phyloP scores from a whole-genome alignment of 768 basidiomycete genomes.

The Termitomyces sp. region DNA sequence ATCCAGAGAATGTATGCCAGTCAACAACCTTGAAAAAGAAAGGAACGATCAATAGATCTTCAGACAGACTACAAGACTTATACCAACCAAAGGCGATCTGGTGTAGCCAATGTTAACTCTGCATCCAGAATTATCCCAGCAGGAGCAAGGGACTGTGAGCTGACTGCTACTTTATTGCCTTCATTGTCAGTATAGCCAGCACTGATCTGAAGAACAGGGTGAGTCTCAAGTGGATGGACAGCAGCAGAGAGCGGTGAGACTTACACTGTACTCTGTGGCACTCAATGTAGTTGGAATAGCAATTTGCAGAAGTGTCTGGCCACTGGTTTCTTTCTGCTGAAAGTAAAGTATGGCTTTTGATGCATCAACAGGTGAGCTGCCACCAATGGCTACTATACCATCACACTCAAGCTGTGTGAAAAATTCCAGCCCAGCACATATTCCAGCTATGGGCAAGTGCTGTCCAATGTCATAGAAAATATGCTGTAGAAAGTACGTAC shows the following conservation, averaged over 20 bases:
- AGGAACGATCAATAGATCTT: slow-evolving; percentile 5
- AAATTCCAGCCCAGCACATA: slow-evolving; percentile 50
- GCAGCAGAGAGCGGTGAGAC: slow-evolving; percentile 13
- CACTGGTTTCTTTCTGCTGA: slow-evolving; percentile 53
- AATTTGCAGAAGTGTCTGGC: slow-evolving; percentile 57
- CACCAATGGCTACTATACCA: slow-evolving; percentile 71
- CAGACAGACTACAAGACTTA: slow-evolving; percentile 1
- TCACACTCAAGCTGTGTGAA: slow-evolving; percentile 61
- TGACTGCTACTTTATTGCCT: slow-evolving; percentile 61
- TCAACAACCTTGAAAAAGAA: slow-evolving; percentile 56
- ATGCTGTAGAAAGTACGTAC: too few relatives aligned
- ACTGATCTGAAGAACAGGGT: slow-evolving; percentile 38
- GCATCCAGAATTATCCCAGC: slow-evolving; percentile 77
- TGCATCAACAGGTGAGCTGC: slow-evolving; percentile 79
- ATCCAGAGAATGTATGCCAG: slow-evolving; percentile 75
- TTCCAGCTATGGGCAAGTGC: slow-evolving; percentile 67
- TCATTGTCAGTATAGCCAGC: slow-evolving; percentile 72
- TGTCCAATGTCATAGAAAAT: slow-evolving; percentile 75
- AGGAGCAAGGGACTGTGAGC: slow-evolving; percentile 56
- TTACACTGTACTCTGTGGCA: slow-evolving; percentile 70
- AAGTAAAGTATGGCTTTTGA: slow-evolving; percentile 70
- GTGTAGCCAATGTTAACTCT: slow-evolving; percentile 68
- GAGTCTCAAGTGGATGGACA: background rate
- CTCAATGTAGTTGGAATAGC: slow-evolving; percentile 82
- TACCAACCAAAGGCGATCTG: slow-evolving; percentile 67